Conservation (phyloP, 805 yeast species). For the Priceomyces medius region DNA sequence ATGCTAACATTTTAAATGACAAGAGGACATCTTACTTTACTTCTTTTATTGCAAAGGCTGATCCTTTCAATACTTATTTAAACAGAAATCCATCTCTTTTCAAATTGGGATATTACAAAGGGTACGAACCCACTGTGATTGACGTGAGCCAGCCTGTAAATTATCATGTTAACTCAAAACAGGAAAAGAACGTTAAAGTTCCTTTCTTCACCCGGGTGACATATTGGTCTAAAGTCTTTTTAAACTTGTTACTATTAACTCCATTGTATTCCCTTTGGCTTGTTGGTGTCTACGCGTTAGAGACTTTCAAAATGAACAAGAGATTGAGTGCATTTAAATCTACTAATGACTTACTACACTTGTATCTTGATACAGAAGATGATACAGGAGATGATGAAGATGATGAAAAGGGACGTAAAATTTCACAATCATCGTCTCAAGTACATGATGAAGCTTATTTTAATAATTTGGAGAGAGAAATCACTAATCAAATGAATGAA, state of each 20-base stretch:
- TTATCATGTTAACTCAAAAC: constrained; percentile 9
- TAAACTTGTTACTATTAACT: constrained; percentile 48
- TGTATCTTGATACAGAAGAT: constrained; percentile 23
- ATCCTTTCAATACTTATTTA: constrained; percentile 58
- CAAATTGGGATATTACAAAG: constrained; percentile 44
- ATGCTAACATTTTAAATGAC: constrained; percentile 79
- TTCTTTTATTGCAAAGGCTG: constrained; percentile 61
- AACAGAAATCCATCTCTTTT: constrained; percentile 37
- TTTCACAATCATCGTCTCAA: not conserved
- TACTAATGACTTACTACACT: constrained; percentile 24
- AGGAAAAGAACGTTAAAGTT: not conserved
- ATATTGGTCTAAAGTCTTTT: constrained; percentile 49
- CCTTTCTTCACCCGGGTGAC: constrained; percentile 8
- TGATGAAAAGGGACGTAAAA: constrained; percentile 4
- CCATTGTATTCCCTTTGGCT: constrained; percentile 68
- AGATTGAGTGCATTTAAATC: constrained; percentile 30
- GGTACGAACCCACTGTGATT: constrained; percentile 58
- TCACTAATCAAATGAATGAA: constrained; percentile 45
- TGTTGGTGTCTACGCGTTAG: constrained; percentile 39
- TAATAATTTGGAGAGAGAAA: constrained; percentile 14
- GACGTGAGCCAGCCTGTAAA: constrained; percentile 32
- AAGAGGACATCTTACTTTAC: constrained; percentile 84
- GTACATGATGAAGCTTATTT: constrained; percentile 5
- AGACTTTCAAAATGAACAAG: constrained; percentile 29
- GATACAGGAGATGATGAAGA: constrained; percentile 6